These are phyloP conservation scores for Paraphoma chrysanthemicola DNA, from an alignment of 2,329 filamentous ascomycete species.

Conservation along the genomic window DNA sequence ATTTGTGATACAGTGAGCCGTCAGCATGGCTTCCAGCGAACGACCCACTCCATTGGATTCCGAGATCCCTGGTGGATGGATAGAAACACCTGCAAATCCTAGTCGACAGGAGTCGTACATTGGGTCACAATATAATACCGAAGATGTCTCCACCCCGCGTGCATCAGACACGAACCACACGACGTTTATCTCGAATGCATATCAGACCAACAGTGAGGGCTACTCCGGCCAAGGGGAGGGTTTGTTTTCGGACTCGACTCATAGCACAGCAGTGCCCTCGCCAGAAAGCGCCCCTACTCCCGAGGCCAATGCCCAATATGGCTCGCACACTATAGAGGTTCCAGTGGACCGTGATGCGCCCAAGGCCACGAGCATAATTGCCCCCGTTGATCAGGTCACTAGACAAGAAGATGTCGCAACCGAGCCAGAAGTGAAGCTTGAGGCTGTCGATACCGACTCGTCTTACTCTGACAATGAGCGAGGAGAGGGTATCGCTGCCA, in stretches of 20 bases:
- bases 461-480: conserved; percentile 32
- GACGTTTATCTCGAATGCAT: conserved; percentile 27
- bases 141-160: conserved; percentile 4
- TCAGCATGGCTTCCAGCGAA: conserved; percentile 37
- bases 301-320: background rate
- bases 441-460: conserved; percentile 20
- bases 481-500: conserved; percentile 23
- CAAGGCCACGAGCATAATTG: background rate
- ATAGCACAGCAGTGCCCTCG: conserved; percentile 18
- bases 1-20: conserved; percentile 2
- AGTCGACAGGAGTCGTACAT: conserved; percentile 32
- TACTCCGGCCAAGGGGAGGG: conserved; percentile 17
- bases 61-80: conserved; percentile 45
- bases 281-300: background rate
- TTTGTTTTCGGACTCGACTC: conserved; percentile 14
- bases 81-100: conserved; percentile 41
- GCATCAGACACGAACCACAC: conserved; percentile 2
- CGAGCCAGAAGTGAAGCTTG: conserved; percentile 17
- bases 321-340: background rate
- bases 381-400: background rate
- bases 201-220: conserved; percentile 23
- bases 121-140: conserved; percentile 16
- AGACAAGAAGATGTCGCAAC: conserved; percentile 2
- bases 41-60: conserved; percentile 40
- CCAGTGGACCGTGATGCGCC: background rate